Evolutionary conservation across 176 grass and related monocot species (phyloP).

Genomic region (Bonia amplexicaulis): DNA sequence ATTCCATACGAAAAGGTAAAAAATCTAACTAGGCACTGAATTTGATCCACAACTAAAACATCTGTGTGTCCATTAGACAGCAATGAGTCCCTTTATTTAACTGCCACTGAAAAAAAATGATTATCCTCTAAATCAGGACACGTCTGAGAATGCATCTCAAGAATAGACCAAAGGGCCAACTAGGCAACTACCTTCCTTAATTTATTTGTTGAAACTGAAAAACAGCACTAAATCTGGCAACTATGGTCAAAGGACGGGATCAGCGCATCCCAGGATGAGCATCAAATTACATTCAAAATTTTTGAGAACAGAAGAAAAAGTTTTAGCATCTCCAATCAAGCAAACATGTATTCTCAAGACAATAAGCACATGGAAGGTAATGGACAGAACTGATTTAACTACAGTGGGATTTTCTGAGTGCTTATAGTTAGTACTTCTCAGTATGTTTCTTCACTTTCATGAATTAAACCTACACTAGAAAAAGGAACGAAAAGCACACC

Average conservation of each 20-base stretch:
- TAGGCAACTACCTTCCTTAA: background rate
- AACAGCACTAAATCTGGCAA: background rate
- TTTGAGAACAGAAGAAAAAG: background rate
- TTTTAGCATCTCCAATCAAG: background rate
- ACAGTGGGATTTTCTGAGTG: background rate
- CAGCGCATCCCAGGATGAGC: background rate
- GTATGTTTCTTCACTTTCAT: background rate
- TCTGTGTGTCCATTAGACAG: constrained; percentile 1
- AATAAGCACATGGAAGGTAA: background rate
- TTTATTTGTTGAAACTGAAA: background rate
- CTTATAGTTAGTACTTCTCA: background rate
- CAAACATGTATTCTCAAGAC: background rate
- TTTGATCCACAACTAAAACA: constrained; percentile 15
- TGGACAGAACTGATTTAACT: constrained; percentile 9
- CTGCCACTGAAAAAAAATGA: background rate
- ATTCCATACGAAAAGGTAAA: background rate
- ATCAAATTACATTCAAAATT: background rate
- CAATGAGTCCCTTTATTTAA: background rate
- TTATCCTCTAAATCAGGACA: background rate
- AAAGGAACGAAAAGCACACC: background rate
- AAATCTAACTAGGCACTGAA: background rate
- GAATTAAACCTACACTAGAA: background rate
- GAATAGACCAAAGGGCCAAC: background rate
- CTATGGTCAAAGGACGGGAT: background rate
- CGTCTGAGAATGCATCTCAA: background rate